These are phyloP conservation scores for Globisporangium paroecandrum DNA, from an alignment of 352 stramenopile species.

Conservation along the genomic window DNA sequence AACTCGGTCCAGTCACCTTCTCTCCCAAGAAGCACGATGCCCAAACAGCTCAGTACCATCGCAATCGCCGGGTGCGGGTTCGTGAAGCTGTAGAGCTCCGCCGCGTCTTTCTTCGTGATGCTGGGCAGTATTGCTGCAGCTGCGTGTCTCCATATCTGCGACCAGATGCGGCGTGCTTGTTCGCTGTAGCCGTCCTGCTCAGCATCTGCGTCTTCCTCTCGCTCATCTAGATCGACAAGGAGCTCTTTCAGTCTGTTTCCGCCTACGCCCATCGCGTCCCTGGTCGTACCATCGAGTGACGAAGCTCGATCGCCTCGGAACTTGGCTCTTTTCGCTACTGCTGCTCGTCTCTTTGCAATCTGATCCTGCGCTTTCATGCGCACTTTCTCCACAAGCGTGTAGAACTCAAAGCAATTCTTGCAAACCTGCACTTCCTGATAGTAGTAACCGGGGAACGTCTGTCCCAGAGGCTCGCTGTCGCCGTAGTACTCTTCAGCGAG, in stretches of 20 bases:
- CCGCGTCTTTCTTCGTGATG: conserved; percentile 66
- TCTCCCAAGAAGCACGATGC: conserved; percentile 47
- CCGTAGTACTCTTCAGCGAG: conserved; percentile 72
- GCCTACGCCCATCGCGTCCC: background rate
- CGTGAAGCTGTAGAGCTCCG: conserved; percentile 79
- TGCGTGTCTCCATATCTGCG: conserved; percentile 36
- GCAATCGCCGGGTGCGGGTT: conserved; percentile 70
- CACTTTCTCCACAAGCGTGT: conserved; percentile 71
- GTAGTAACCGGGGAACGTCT: conserved; percentile 79
- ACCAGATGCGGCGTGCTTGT: conserved; percentile 27
- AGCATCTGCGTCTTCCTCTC: background rate
- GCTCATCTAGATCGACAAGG: conserved; percentile 3
- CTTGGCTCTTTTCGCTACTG: background rate
- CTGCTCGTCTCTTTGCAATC: conserved; percentile 21
- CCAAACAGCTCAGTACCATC: conserved; percentile 70
- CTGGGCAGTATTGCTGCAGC: conserved; percentile 15
- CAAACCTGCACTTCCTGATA: conserved; percentile 82
- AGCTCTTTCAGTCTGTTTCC: background rate
- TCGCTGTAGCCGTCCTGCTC: background rate
- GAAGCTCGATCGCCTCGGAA: background rate
- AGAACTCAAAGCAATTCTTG: conserved; percentile 74
- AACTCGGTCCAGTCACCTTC: conserved; percentile 37
- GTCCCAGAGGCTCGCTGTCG: conserved; percentile 65
- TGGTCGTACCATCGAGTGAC: background rate
- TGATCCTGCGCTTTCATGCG: conserved; percentile 62